These are phyloP conservation scores for Xylariaceae sp. DNA, from an alignment of 2,329 filamentous ascomycete genomes.

Conservation along the genomic window DNA sequence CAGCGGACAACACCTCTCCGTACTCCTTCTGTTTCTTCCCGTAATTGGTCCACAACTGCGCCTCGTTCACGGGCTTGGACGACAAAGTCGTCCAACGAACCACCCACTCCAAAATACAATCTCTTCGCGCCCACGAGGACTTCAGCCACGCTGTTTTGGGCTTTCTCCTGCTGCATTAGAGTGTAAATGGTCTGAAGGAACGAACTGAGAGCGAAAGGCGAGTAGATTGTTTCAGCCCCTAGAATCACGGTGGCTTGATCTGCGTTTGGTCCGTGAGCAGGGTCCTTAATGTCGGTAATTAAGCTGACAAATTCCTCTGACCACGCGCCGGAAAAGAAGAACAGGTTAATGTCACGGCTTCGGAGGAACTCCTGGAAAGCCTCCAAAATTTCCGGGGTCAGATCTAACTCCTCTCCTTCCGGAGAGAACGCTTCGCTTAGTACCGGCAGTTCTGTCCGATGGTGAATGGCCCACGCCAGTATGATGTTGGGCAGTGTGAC, in stretches of 20 bases:
- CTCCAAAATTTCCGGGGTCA: constrained; percentile 52
- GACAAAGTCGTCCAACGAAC: constrained; percentile 72
- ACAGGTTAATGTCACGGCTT: constrained; percentile 49
- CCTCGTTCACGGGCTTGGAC: constrained; percentile 46
- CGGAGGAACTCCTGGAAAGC: constrained; percentile 54
- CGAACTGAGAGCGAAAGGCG: constrained; percentile 60
- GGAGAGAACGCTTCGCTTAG: constrained; percentile 44
- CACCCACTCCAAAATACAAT: constrained; percentile 80
- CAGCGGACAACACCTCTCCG: constrained; percentile 56
- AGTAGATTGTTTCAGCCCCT: constrained; percentile 80
- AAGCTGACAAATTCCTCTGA: constrained; percentile 57
- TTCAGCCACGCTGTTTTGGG: constrained; percentile 43
- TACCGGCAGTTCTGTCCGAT: constrained; percentile 34
- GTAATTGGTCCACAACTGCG: constrained; percentile 44
- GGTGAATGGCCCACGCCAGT: constrained; percentile 58
- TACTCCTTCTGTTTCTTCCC: constrained; percentile 57
- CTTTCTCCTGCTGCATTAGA: constrained; percentile 38
- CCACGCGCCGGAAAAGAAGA: constrained; percentile 73
- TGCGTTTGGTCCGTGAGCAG: constrained; percentile 21
- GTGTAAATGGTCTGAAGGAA: constrained; percentile 64
- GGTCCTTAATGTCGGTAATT: constrained; percentile 34
- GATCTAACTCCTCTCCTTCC: constrained; percentile 57
- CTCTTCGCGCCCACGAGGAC: constrained; percentile 71
- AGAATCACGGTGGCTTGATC: constrained; percentile 51
- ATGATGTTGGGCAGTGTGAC: constrained; percentile 76